Conservation (phyloP, 1,284 basidiomycete genomes). For the Pyrrhoderma lamaoense region DNA sequence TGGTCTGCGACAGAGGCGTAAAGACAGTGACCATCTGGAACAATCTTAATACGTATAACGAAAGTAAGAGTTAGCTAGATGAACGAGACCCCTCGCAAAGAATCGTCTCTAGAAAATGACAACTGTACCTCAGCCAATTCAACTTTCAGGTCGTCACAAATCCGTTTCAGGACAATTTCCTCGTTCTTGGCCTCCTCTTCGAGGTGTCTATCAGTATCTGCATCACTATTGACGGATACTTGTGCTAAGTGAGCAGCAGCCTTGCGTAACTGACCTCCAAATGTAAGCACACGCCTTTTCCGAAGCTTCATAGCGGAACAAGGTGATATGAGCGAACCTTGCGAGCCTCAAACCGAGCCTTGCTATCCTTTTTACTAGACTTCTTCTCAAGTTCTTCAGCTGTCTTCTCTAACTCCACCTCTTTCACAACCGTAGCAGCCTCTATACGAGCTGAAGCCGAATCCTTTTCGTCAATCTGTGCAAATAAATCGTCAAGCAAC, state of each 20-base stretch:
- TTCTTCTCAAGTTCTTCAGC: constrained; percentile 31
- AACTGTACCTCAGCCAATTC: constrained; percentile 62
- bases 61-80: constrained; percentile 1
- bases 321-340: constrained; percentile 44
- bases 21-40: constrained; percentile 92
- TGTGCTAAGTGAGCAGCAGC: constrained; percentile 60
- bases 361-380: constrained; percentile 55
- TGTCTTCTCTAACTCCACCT: constrained; percentile 37
- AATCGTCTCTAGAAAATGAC: not conserved
- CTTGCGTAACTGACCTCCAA: constrained; percentile 58
- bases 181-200: constrained; percentile 50
- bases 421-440: constrained; percentile 38
- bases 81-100: not conserved
- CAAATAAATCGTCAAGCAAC: constrained; percentile 64
- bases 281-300: constrained; percentile 7
- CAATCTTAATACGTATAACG: constrained; percentile 51
- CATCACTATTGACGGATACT: constrained; percentile 44
- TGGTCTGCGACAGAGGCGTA: constrained; percentile 93
- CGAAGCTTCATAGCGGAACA: constrained; percentile 2
- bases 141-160: constrained; percentile 63
- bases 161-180: constrained; percentile 56
- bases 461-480: constrained; percentile 40
- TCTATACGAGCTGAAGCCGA: constrained; percentile 34
- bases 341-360: constrained; percentile 69
- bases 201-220: constrained; percentile 16